Evolutionary conservation across 2,329 filamentous ascomycete genomes (phyloP), one percentile per base, ranked within the genome.

Genomic region (Myotisia sp.): DNA sequence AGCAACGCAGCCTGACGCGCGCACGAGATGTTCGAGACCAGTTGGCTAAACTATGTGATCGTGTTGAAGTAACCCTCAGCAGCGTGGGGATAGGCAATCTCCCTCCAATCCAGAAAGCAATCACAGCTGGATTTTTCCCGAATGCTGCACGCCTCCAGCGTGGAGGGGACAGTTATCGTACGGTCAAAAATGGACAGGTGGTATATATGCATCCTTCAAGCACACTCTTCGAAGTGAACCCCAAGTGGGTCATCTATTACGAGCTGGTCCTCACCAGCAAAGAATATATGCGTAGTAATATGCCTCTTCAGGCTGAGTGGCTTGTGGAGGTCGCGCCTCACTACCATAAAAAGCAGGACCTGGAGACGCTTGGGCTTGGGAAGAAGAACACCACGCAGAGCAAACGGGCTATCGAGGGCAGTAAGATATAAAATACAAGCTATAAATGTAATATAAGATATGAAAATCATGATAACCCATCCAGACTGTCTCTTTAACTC

Each of bases 11-110:
- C n/a, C 67, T 98, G 3, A 90, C 79, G 0, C 74, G 90, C 1
- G 87, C 85, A 0, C 75, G 87, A 19, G 86, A 95, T 48, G 84
- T 98, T 2, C 76, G 86, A 32, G 90, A 95, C 43, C 90, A 98
- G 54, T 71, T 98, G 0, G 75, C 77, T 34, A 87, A 92, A 48
- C 71, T 98, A 3, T 94, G 87, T 58, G 90, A 98, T 47, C 76
- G 86, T 3, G 84, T 95, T 17, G 90, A 94, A 56, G 80, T 95
- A 4, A 68, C 71, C 0, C 45, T 71, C 19, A 71, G 74, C 2
- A 79, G 76, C 1, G 71, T 71, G 8, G 84, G 84, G 3, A 65
- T 75, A 2, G 67, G 64, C 33, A 85, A 94, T 53, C 58, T 84
- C 12, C 62, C 74, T 4, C 80, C 84, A 0, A 85, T 95, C 46